Base-by-base conservation (phyloP, 345 rosid genomes). In the Gossypium arboreum region DNA sequence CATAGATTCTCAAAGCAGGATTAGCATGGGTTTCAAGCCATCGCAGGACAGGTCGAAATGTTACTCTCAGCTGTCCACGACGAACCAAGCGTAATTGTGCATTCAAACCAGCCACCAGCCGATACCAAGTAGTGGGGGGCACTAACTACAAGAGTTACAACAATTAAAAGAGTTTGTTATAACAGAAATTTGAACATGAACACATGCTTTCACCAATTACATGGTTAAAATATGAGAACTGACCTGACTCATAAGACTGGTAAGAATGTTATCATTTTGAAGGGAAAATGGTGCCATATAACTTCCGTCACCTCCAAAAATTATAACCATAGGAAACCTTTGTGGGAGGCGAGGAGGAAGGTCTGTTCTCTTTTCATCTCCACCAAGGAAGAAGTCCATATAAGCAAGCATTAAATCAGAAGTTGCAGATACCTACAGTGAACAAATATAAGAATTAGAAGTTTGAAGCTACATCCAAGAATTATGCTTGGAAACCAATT, bases 381-480 rank as follows among this genome's bases (percentile, higher is more conserved):
- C 99, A n/a, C 99, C 99, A 78, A 95, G 97, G 85, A 91, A 95
- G 88, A 95, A 90, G 82, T 95, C 99, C 85, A 95, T 70, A 86
- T 93, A 95, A 60, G 94, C 99, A 10, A 95, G 92, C 97, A 93
- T 90, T 81, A 95, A 81, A 87, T 95, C 99, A 64, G 99, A 84
- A 77, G 93, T 91, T 56, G 99, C 98, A 74, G 98, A 96, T 16
- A 95, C 98, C 99, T 93, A 78, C 41, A 83, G 73, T 44, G 45
- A 78, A 15, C 58, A 18, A 68, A 9, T 47, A 72, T 56, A 45
- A 20, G 20, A 9, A 50, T 55, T 58, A 74, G 54, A 62, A n/a
- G 59, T 73, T 61, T 27, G 27, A 48, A 61, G 9, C 12, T 41
- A 56, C 2, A 2, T 15, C 44, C 25, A 29, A 12, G 52, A 43